Conservation (phyloP, 257 asterid genomes). For the Solanum microdontum region DNA sequence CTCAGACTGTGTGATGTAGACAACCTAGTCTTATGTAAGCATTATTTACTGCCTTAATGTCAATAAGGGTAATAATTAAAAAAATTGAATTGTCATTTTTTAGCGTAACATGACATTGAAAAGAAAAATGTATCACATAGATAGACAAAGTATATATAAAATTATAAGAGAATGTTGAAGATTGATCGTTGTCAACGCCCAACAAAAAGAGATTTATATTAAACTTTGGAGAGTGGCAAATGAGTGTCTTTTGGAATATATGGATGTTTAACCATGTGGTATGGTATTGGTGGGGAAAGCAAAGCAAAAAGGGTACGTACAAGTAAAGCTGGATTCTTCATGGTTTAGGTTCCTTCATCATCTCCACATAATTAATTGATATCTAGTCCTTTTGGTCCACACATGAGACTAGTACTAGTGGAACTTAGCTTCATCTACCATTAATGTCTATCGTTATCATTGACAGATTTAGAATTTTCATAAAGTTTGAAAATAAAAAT, state of each 20-base stretch:
- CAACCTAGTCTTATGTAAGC: too few species aligned
- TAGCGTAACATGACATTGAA: neutral
- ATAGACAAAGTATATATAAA: too few species aligned
- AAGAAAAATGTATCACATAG: neutral
- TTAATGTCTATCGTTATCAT: neutral
- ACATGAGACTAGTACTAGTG: neutral
- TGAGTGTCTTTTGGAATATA: neutral
- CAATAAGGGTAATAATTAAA: too few species aligned
- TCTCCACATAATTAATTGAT: neutral
- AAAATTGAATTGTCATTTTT: neutral
- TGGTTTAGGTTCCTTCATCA: neutral
- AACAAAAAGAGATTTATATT: neutral
- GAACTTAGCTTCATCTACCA: neutral
- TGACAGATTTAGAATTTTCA: too few species aligned
- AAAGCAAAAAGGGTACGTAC: neutral
- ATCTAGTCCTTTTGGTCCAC: neutral
- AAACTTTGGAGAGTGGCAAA: neutral
- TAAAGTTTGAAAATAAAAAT: fast-evolving
- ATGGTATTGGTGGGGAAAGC: neutral
- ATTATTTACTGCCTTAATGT: neutral
- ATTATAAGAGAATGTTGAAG: neutral
- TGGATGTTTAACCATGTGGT: neutral
- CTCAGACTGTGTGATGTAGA: neutral
- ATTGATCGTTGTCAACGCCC: neutral
- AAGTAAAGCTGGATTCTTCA: neutral